Conservation (phyloP, 2,329 filamentous ascomycete genomes). For the Diaporthe australafricana region DNA sequence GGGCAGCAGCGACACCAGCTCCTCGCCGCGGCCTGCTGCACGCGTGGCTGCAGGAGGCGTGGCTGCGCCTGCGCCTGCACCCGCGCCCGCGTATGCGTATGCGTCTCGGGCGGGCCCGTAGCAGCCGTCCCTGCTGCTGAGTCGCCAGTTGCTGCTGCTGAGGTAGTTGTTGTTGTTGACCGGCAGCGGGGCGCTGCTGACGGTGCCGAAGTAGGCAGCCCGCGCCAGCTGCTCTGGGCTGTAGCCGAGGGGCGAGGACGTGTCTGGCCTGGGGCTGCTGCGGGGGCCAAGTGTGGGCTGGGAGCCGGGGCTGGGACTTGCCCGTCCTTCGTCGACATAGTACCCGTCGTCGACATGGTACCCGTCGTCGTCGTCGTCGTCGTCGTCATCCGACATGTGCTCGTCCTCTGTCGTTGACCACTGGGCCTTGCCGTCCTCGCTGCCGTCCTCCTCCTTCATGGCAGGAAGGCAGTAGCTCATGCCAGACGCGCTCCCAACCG, state of each 20-base stretch:
- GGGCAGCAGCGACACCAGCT: too few relatives aligned
- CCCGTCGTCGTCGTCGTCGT: not conserved
- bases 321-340: not conserved
- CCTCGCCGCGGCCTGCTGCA: not conserved
- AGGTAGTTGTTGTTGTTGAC: constrained; percentile 28
- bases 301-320: not conserved
- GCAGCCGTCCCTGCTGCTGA: constrained; percentile 8
- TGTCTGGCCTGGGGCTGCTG: constrained; percentile 6
- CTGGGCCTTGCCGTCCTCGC: not conserved
- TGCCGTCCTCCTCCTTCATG: not conserved
- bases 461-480: not conserved
- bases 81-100: not conserved
- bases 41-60: not conserved
- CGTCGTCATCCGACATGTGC: not conserved
- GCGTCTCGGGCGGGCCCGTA: constrained; percentile 13
- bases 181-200: constrained; percentile 2
- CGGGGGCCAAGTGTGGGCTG: not conserved
- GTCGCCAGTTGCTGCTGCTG: not conserved
- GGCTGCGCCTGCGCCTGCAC: not conserved
- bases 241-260: not conserved
- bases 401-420: not conserved
- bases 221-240: constrained; percentile 13
- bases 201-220: constrained; percentile 29
- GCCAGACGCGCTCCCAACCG: not conserved
- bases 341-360: not conserved